Conservation (phyloP, 2,329 filamentous ascomycete species). For the Pseudocercospora musae region DNA sequence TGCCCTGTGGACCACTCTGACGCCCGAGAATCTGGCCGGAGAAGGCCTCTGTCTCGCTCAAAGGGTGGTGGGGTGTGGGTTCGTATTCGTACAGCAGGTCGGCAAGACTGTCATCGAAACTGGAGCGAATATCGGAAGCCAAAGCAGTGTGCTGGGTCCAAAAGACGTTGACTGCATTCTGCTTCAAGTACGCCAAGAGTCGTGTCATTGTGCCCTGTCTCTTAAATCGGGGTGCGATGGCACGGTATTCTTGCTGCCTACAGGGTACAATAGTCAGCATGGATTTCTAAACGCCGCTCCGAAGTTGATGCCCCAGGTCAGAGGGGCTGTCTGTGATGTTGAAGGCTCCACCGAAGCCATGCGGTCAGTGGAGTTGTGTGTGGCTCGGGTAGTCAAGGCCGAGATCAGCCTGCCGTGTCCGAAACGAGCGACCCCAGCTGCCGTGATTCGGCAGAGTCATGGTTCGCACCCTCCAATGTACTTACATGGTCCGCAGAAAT, state of each 20-base stretch:
- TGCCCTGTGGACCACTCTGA: slow-evolving; percentile 35
- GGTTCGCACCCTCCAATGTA: not conserved
- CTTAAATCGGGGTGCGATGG: slow-evolving; percentile 15
- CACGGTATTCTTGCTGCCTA: slow-evolving; percentile 20
- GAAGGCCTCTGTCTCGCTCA: slow-evolving; percentile 56
- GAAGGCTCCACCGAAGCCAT: too few species aligned
- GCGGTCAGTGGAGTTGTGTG: not conserved
- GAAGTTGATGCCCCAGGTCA: not conserved
- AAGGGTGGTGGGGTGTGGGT: slow-evolving; percentile 39
- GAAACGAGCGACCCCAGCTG: too few species aligned
- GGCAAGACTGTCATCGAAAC: slow-evolving; percentile 53
- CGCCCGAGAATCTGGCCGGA: slow-evolving; percentile 56
- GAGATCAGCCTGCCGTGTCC: not conserved
- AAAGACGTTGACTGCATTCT: slow-evolving; percentile 23
- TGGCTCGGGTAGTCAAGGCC: not conserved
- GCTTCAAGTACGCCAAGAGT: slow-evolving; percentile 43
- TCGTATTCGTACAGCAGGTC: slow-evolving; percentile 49
- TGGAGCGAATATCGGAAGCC: slow-evolving; percentile 44
- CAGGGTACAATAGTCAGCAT: not conserved
- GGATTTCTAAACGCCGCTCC: not conserved
- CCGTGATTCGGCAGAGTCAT: too few species aligned
- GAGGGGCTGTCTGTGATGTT: not conserved
- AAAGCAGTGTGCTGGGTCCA: slow-evolving; percentile 41
- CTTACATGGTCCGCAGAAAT: slow-evolving; percentile 55
- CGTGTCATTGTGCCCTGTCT: slow-evolving; percentile 24